Conservation (phyloP, 768 basidiomycete genomes). For the Paxillus rubicundulus region DNA sequence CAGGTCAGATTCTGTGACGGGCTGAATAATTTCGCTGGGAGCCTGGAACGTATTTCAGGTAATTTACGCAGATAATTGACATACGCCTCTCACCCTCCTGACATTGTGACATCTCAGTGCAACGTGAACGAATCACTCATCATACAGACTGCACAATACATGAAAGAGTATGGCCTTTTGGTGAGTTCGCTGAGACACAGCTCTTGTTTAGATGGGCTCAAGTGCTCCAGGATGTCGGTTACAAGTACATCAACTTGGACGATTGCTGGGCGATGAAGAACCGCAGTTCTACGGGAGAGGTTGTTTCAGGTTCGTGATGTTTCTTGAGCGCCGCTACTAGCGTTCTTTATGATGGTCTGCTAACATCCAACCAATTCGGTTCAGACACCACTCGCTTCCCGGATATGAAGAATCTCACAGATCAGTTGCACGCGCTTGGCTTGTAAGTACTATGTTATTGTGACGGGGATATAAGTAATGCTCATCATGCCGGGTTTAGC, state of each 20-base stretch:
- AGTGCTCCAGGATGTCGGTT: conserved; percentile 48
- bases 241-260: conserved; percentile 58
- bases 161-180: conserved; percentile 51
- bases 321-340: background rate
- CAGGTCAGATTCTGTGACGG: background rate
- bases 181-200: conserved; percentile 26
- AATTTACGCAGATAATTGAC: conserved; percentile 10
- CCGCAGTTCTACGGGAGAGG: conserved; percentile 48
- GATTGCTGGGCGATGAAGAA: conserved; percentile 62
- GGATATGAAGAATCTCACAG: conserved; percentile 54
- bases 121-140: conserved; percentile 53
- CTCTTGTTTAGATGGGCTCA: background rate
- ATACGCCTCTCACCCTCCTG: background rate
- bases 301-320: conserved; percentile 48
- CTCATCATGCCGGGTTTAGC: conserved; percentile 28
- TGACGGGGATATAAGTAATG: background rate
- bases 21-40: conserved; percentile 21
- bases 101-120: conserved; percentile 38
- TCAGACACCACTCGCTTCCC: conserved; percentile 51
- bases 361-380: background rate
- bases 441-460: conserved; percentile 39
- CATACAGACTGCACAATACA: conserved; percentile 46
- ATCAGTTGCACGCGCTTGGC: conserved; percentile 52
- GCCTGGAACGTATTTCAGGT: conserved; percentile 70
- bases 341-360: background rate